Evolutionary conservation across 352 stramenopile species (phyloP).

Genomic region (Phytophthora uliginosa): DNA sequence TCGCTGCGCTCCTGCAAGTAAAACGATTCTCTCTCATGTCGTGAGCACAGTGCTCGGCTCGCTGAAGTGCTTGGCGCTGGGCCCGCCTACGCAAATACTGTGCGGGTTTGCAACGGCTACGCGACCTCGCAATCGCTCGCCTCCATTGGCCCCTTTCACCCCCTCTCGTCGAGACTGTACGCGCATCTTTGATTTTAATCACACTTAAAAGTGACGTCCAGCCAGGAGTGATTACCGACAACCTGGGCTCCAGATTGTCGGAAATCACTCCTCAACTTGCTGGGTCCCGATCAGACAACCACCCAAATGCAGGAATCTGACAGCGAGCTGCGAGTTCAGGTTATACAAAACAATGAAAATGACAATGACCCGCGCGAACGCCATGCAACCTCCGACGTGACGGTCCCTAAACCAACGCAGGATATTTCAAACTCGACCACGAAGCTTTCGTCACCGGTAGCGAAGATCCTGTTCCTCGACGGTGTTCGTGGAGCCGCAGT

Average conservation of each 20-base stretch:
- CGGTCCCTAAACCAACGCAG: background rate
- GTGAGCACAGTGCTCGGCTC: no score
- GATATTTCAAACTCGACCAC: background rate
- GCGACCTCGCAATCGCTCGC: no score
- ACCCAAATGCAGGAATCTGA: background rate
- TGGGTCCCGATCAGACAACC: background rate
- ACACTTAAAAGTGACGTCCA: background rate
- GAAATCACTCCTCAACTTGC: background rate
- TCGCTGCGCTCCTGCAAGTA: no score
- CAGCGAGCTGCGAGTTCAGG: background rate
- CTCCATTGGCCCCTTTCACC: no score
- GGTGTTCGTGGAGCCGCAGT: conserved; percentile 12
- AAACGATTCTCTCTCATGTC: no score
- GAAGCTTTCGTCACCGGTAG: conserved; percentile 2
- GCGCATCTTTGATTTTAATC: no score
- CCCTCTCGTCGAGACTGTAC: no score
- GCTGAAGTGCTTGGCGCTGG: no score
- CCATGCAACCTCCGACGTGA: background rate
- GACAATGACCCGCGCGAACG: background rate
- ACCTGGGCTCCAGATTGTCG: no score
- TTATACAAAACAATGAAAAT: background rate
- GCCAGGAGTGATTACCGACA: no score
- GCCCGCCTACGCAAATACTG: no score
- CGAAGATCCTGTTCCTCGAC: conserved; percentile 23
- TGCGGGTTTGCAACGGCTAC: no score